These are phyloP conservation scores for Berberis thunbergii DNA, from an alignment of 164 flowering plant species.

Conservation along the genomic window DNA sequence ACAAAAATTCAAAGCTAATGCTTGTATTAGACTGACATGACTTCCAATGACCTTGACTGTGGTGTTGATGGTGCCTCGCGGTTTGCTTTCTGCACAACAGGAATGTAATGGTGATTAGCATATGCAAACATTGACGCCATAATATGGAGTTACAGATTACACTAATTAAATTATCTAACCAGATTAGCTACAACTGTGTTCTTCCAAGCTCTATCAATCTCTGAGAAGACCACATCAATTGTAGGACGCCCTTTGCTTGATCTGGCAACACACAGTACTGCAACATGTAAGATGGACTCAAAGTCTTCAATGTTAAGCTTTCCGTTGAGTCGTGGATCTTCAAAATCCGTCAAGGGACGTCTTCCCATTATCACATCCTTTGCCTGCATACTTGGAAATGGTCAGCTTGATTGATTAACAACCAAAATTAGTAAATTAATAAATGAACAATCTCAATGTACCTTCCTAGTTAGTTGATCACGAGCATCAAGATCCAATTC, in stretches of 20 bases:
- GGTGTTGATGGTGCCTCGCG: too few relatives aligned
- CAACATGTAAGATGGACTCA: conserved; percentile 43
- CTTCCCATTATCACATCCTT: conserved; percentile 47
- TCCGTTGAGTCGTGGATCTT: conserved; percentile 47
- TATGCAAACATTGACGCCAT: too few relatives aligned
- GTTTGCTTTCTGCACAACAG: too few relatives aligned
- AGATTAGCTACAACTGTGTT: conserved; percentile 15
- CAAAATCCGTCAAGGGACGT: conserved; percentile 46
- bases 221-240: conserved; percentile 35
- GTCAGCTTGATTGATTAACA: not conserved
- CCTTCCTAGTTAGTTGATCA: conserved; percentile 57
- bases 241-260: conserved; percentile 67
- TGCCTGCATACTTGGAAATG: conserved; percentile 35
- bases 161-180: too few relatives aligned
- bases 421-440: not conserved
- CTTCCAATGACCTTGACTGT: too few relatives aligned
- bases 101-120: too few relatives aligned
- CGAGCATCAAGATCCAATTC: conserved; percentile 60
- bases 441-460: not conserved
- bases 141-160: too few relatives aligned
- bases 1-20: too few relatives aligned
- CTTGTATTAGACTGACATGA: too few relatives aligned
- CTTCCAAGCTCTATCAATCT: conserved; percentile 48
- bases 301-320: conserved; percentile 35
- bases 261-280: conserved; percentile 58